Percentiles rank a stretch among this genome's conserved stretches.
These are phyloP conservation scores for Mycena kentingensis DNA, from an alignment of 768 basidiomycete genomes.

Conservation along the genomic window DNA sequence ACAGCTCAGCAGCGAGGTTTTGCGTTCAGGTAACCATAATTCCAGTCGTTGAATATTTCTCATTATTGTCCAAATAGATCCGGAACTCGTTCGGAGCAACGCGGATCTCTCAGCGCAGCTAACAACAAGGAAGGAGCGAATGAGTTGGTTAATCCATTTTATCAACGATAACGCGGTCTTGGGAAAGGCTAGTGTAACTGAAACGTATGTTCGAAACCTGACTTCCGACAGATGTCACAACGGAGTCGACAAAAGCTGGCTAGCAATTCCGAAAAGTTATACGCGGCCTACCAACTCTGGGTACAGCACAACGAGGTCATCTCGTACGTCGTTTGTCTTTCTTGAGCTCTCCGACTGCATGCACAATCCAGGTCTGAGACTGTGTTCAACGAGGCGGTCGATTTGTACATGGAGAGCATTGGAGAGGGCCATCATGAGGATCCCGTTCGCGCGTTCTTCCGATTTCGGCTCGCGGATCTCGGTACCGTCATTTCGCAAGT, in stretches of 20 bases:
- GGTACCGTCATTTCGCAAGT: conserved; percentile 69
- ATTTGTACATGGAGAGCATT: conserved; percentile 63
- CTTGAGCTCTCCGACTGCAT: neutral
- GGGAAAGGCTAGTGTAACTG: conserved; percentile 53
- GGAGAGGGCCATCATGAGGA: conserved; percentile 68
- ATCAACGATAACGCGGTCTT: conserved; percentile 86
- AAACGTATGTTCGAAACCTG: neutral
- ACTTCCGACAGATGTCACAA: conserved; percentile 70
- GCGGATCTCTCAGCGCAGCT: conserved; percentile 84
- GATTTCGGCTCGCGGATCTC: conserved; percentile 63
- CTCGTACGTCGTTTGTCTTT: conserved; percentile 43
- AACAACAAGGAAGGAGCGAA: conserved; percentile 67
- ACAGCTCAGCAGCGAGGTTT: conserved; percentile 67
- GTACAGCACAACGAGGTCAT: conserved; percentile 67
- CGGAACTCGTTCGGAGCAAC: conserved; percentile 67
- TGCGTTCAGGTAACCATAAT: conserved; percentile 63
- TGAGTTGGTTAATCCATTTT: conserved; percentile 86
- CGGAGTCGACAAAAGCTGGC: conserved; percentile 71
- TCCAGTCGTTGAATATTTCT: neutral
- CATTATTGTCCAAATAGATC: conserved; percentile 42
- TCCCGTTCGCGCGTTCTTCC: conserved; percentile 82
- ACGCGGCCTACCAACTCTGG: conserved; percentile 83
- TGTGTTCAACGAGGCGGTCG: conserved; percentile 71
- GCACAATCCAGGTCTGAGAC: conserved; percentile 41
- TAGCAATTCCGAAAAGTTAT: conserved; percentile 84